These are phyloP conservation scores for Nigrograna mackinnonii DNA, from an alignment of 2,329 filamentous ascomycete species.

Conservation along the genomic window DNA sequence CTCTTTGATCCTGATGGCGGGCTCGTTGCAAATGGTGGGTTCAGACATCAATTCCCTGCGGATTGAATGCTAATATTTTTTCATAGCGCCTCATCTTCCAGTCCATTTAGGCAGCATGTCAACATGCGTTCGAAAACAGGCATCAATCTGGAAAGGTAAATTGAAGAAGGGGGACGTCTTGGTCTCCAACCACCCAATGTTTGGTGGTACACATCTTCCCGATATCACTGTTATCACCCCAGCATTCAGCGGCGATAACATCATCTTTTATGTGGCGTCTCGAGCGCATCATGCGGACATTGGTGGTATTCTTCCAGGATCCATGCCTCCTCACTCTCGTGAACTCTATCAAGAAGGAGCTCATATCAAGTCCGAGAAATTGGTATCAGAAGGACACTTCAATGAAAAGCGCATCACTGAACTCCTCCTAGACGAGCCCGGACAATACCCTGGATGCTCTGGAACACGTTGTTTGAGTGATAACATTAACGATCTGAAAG, in stretches of 20 bases:
- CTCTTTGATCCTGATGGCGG: constrained; percentile 77
- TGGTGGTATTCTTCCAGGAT: constrained; percentile 79
- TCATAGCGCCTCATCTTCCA: constrained; percentile 71
- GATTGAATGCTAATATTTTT: constrained; percentile 9
- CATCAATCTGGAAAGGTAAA: constrained; percentile 78
- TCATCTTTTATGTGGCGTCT: constrained; percentile 81
- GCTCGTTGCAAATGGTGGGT: constrained; percentile 69
- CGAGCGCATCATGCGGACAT: constrained; percentile 84
- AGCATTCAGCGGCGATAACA: constrained; percentile 74
- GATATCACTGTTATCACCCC: constrained; percentile 83
- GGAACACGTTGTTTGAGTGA: constrained; percentile 80
- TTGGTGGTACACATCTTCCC: constrained; percentile 80
- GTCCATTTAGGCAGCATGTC: constrained; percentile 84
- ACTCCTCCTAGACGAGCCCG: constrained; percentile 73
- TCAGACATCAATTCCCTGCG: background rate
- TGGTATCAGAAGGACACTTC: constrained; percentile 77
- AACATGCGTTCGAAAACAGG: constrained; percentile 79
- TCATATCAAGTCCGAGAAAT: constrained; percentile 62
- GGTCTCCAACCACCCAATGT: constrained; percentile 83
- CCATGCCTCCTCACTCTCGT: constrained; percentile 77
- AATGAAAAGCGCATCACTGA: constrained; percentile 76
- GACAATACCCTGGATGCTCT: constrained; percentile 73
- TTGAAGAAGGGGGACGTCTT: constrained; percentile 80
- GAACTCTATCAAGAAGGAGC: constrained; percentile 62
- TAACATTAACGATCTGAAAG: constrained; percentile 85